Evolutionary conservation across 2,329 filamentous ascomycete genomes (phyloP), one percentile per base, ranked within the genome.

Genomic region (Phialophora tarda): DNA sequence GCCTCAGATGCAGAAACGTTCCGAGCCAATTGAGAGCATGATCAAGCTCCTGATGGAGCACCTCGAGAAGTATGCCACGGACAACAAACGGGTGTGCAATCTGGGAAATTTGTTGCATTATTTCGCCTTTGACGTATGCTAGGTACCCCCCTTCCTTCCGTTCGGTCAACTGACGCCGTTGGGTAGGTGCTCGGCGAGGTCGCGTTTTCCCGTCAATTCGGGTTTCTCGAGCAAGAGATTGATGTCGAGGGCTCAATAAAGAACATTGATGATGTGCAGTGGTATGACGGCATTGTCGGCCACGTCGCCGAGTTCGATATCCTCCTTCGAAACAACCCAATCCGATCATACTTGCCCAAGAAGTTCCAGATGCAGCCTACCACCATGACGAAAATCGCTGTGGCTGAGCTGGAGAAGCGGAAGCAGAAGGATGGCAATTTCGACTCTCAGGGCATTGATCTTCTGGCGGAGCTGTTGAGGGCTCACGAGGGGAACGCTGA

Each of bases 231-330:
- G 4, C 78, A 82, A 44, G 84, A 83, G 0, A 71, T 75, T 47
- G 84, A 86, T 67, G 78, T 85, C 50, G 83, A 85, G 66, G 74
- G 77, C 34, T 82, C 82, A 1, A 86, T 86, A 71, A 79, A 78
- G 73, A 83, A 55, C 26, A 55, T 55, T 34, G 59, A 61, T 34
- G 59, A 83, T 85, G 73, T 76, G 34, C 70, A 76, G 24, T 64
- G 66, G 26, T 77, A 77, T 66, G 73, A 74, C 26, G 71, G 68
- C 23, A 56, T 75, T 14, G 73, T 73, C 44, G 76, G 75, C 11
- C 75, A 76, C 57, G 64, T 76, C 8, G 73, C 76, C 53, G 81
- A 79, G 68, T 82, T 84, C 59, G 83, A 86, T 69, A 70, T 74
- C 56, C 65, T 84, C 28, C 74, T 85, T 61, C 75, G 83, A 12